Evolutionary conservation across 1,284 basidiomycete genomes (phyloP).

Genomic region (Ceratobasidium sp.): DNA sequence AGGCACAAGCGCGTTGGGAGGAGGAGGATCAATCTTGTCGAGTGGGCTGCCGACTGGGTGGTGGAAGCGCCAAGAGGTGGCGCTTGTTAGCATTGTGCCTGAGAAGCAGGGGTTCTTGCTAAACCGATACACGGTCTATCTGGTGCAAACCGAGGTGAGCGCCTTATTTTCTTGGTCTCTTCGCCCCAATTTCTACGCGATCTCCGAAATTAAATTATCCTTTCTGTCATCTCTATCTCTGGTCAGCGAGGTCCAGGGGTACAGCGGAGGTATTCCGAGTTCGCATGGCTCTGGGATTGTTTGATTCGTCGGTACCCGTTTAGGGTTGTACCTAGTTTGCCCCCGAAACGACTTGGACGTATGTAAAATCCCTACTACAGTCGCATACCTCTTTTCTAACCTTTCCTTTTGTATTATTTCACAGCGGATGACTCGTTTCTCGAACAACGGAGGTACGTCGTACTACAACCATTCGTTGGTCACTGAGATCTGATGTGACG

Average conservation of each 20-base stretch:
- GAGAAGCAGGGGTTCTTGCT: conserved; percentile 90
- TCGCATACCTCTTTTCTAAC: neutral
- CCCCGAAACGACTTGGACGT: conserved; percentile 92
- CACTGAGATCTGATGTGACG: conserved; percentile 4
- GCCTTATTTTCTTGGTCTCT: conserved; percentile 12
- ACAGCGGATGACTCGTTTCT: conserved; percentile 86
- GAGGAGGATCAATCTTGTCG: conserved; percentile 70
- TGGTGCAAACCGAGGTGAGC: conserved; percentile 80
- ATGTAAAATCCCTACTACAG: conserved; percentile 53
- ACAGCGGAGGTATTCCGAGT: conserved; percentile 86
- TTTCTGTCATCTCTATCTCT: neutral
- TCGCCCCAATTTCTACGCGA: neutral
- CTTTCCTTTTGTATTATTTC: neutral
- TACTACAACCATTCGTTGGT: conserved; percentile 13
- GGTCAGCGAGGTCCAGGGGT: conserved; percentile 70
- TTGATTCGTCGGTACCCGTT: conserved; percentile 86
- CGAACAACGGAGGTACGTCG: conserved; percentile 78
- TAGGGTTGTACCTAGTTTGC: conserved; percentile 86
- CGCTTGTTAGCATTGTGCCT: conserved; percentile 71
- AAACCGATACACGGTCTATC: conserved; percentile 83
- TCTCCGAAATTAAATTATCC: neutral
- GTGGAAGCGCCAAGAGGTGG: conserved; percentile 83
- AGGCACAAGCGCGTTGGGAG: conserved; percentile 44
- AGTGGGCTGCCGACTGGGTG: conserved; percentile 78
- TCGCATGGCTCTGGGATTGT: conserved; percentile 87